Evolutionary conservation across 352 stramenopile genomes (phyloP), one percentile per base, ranked within the genome.

Genomic region (Pythium biforme): DNA sequence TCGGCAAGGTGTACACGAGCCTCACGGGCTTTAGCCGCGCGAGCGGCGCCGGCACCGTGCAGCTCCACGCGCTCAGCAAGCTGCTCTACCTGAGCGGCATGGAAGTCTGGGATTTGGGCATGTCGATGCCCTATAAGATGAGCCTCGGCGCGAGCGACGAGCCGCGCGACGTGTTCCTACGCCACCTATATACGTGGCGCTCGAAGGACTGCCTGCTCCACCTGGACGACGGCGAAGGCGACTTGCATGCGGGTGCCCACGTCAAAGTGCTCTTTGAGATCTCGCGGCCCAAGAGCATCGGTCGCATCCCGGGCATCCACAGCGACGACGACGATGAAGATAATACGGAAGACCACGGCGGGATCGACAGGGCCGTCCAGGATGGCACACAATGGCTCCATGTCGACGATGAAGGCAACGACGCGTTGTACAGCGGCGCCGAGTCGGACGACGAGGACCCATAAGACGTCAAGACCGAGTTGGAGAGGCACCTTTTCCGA

Each of bases 1-100:
- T 97, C 10, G 94, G 93, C 39, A 88, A 79, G 47, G 87, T 97
- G 56, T 98, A 98, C 70, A 98, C 89, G 50, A 94, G 84, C 43
- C 66, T 96, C 27, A 94, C 88, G 49, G 88, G 88, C 33, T 96
- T 96, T 57, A 87, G 75, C 41, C 64, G 76, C 51, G 70, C 75
- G 7, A 92, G 63, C 49, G 87, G 87, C 55, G 82, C 86, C 1
- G 87, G 87, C n/a, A 96, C 85, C 0, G 81, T 96, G 64, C 88
- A 96, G 62, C 70, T 96, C 10, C 81, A 94, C 62, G 88, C 85
- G 12, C 69, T 96, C 14, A 84, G 83, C 22, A 77, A 81, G 31
- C 72, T 92, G 51, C 63, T 96, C 25, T 88, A 90, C 54, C 66
- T 88, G 9, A 75, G 75, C 23, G 88, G 86, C 27, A 88, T 94